Base-by-base conservation (phyloP, 768 basidiomycete genomes). In the Lactarius quietus region DNA sequence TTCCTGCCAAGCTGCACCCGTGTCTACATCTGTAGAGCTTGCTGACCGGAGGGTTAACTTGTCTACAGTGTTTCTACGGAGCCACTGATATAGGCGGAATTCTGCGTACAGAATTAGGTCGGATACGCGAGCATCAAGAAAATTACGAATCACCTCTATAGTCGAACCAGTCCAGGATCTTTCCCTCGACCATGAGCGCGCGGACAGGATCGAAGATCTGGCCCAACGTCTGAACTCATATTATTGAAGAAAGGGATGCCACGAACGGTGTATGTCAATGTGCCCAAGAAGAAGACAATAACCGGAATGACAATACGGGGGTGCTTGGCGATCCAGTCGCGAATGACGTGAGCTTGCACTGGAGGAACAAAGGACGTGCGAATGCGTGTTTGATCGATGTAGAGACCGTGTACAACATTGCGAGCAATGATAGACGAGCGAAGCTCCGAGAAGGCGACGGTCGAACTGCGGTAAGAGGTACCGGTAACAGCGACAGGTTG, bases 131-230 rank as follows among this genome's bases (percentile, higher is more conserved):
- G 6, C 7, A 28, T 15, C 28, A 0, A 28, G 31, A 58, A 38
- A 41, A 57, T 64, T 20, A n/a, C 52, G 28, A 61, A 78, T 1
- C 72, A 90, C 91, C 82, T 74, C 82, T 81, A 69, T 88, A 85
- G 70, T 96, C 88, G 70, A 97, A 95, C 83, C 92, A 92, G 48
- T 92, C 82, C 53, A 89, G 78, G 70, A 97, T 80, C 71, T 93
- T 92, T 29, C 85, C 85, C 77, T 93, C 83, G 0, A 98, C 83
- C 80, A 87, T 92, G 64, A 93, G 79, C 3, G 87, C 84, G 31
- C 96, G 88, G 48, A 99, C 84, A 3, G 95, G 95, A 74, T 98
- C 94, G 71, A 98, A 97, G 59, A 98, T 84, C 90, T 96, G 67
- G n/a, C 1, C 17, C 63, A 64, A 61, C n/a, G 48, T 53, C n/a